Evolutionary conservation across 441 rosid genomes (phyloP), one percentile per base, ranked within the genome.

Genomic region (Breynia disticha): DNA sequence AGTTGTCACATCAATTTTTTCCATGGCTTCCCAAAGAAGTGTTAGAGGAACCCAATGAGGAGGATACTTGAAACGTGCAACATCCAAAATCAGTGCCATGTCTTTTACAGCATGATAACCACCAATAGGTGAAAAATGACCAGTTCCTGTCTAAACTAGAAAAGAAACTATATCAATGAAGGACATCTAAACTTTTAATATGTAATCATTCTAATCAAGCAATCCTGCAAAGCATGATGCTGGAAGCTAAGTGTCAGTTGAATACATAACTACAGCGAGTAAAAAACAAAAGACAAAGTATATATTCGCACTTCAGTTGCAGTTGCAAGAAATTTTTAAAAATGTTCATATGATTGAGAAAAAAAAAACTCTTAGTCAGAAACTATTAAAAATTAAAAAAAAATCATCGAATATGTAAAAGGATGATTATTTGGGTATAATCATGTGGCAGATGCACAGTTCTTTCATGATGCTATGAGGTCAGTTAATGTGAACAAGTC

Each of bases 11-110:
- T 75, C 88, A 56, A 67, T 45, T 7, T 60, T 67, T 50, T 75
- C 55, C 85, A 82, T 77, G 54, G 79, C 84, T 54, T 79, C 76
- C 84, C 81, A 82, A 24, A 82, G 85, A 65, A 82, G 85, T 15
- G 57, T 41, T 52, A 77, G 63, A 5, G 85, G 87, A 60, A 82
- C 76, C 85, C 85, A 82, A 16, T 79, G 83, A 7, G 79, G 81
- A 43, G 81, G 85, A 62, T 79, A 82, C 60, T 76, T 82, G 61
- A 82, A 82, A 21, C 81, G 76, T 55, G 78, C 82, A 52, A 79
- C 84, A 64, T 79, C 84, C 76, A 79, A 63, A 68, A 77, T 67
- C 20, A 79, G 68, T 67, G 69, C 81, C 88, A 77, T 75, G 58
- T 76, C 80, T 35, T 51, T 67, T 64, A 67, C 80, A 46, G 59